Percentiles rank a stretch among this genome's conserved stretches.
These are phyloP conservation scores for Chloropicon primus DNA, from an alignment of 139 green algal species.

Conservation along the genomic window DNA sequence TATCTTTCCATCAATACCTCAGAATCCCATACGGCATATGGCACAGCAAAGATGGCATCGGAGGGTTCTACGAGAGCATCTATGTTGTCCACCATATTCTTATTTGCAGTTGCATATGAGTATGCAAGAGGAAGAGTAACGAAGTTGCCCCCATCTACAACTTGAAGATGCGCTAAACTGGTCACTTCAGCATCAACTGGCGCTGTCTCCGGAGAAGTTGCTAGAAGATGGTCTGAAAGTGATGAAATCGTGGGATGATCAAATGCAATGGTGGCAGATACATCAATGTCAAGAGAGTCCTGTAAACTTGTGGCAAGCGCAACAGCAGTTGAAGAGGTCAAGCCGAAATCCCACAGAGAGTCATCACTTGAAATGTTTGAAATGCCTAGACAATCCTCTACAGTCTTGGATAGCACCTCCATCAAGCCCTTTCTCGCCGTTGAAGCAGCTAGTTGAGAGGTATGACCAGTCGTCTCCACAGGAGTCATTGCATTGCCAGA, in stretches of 20 bases:
- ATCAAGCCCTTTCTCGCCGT: neutral
- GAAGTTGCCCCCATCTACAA: neutral
- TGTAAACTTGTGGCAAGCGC: neutral
- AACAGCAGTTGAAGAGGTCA: neutral
- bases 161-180: neutral
- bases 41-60: neutral
- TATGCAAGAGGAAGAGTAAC: neutral
- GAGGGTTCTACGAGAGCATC: neutral
- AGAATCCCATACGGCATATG: neutral
- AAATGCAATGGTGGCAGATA: neutral
- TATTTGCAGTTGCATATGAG: neutral
- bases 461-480: neutral
- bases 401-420: neutral
- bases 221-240: neutral
- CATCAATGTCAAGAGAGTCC: neutral
- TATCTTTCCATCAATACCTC: neutral
- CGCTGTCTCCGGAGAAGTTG: neutral
- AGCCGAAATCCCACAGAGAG: neutral
- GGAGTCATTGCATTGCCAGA: neutral
- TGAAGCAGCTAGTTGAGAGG: too few relatives aligned
- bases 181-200: neutral
- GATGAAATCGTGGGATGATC: neutral
- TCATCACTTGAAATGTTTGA: neutral
- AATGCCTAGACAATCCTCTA: neutral
- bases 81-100: neutral